A percentile compares a stretch with the other conserved stretches of the same genome.
These are phyloP conservation scores for Thermochaetoides dissita DNA, from an alignment of 2,329 filamentous ascomycete genomes.

Conservation along the genomic window DNA sequence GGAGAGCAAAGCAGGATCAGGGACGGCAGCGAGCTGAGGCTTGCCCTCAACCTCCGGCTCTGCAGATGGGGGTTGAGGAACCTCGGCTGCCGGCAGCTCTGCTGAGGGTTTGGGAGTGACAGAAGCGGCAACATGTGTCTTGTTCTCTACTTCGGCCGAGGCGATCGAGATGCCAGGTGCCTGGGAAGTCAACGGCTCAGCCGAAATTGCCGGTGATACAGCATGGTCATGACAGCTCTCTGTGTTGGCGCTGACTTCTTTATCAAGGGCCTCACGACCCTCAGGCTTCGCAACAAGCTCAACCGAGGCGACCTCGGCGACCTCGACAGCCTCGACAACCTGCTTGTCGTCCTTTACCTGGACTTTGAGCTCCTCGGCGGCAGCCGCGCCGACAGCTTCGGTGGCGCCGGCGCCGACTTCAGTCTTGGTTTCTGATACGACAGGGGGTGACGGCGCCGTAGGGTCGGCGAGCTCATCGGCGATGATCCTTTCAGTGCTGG, in stretches of 20 bases:
- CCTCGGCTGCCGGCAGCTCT: neutral
- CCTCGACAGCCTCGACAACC: neutral
- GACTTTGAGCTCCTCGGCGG: neutral
- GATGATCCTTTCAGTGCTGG: too few species aligned
- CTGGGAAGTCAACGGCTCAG: neutral
- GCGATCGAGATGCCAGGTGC: neutral
- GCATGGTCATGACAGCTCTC: conserved; percentile 1
- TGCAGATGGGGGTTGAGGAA: neutral
- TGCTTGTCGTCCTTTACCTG: too few species aligned
- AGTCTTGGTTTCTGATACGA: neutral
- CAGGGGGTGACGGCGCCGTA: neutral
- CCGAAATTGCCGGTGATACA: conserved; percentile 4
- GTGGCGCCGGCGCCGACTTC: neutral
- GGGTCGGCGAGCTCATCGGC: neutral
- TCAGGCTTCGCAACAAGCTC: too few species aligned
- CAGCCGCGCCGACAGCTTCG: neutral
- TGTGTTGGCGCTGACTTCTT: neutral
- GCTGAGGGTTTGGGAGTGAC: neutral
- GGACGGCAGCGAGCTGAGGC: neutral
- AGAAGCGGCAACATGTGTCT: neutral
- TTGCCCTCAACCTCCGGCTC: neutral
- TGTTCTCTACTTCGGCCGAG: neutral
- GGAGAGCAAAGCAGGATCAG: neutral
- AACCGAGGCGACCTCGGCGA: neutral
- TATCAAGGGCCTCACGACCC: neutral